These are phyloP conservation scores for Cyberlindnera veronae DNA, from an alignment of 805 yeast genomes.

Conservation along the genomic window DNA sequence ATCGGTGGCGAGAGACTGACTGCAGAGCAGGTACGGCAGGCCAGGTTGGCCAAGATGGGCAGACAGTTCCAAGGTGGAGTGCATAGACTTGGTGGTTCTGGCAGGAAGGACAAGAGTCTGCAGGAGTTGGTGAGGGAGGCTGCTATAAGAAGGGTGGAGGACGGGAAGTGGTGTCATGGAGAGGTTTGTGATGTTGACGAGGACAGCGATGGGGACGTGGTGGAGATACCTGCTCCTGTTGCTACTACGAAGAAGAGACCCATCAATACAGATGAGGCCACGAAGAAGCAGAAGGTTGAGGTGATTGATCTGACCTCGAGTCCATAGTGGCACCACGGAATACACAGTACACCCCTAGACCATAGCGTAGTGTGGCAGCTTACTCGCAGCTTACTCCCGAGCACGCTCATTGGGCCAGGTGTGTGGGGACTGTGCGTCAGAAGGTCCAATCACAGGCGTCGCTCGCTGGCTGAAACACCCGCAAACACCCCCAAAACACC, in stretches of 20 bases:
- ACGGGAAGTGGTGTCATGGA: constrained; percentile 44
- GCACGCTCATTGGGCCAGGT: neutral
- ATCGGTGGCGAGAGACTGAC: constrained; percentile 22
- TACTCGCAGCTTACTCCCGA: too few relatives aligned
- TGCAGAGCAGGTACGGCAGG: constrained; percentile 30
- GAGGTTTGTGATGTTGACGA: constrained; percentile 40
- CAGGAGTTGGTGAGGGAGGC: constrained; percentile 54
- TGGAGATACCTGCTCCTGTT: constrained; percentile 13
- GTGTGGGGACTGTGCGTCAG: neutral
- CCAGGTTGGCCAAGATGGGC: constrained; percentile 40
- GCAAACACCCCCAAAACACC: neutral
- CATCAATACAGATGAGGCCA: neutral
- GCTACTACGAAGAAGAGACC: neutral
- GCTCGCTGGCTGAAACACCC: neutral
- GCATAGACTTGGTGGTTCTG: constrained; percentile 8
- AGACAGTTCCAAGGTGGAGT: constrained; percentile 21
- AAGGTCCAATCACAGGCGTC: neutral
- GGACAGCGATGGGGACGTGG: constrained; percentile 40
- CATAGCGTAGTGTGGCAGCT: neutral
- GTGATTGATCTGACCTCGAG: constrained; percentile 12
- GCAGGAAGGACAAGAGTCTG: constrained; percentile 21
- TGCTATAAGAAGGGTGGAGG: constrained; percentile 56
- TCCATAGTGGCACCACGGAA: neutral
- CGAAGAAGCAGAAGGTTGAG: constrained; percentile 1
- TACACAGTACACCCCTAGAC: neutral